Conservation (phyloP, 306 rosid species). For the Acacia crassicarpa region DNA sequence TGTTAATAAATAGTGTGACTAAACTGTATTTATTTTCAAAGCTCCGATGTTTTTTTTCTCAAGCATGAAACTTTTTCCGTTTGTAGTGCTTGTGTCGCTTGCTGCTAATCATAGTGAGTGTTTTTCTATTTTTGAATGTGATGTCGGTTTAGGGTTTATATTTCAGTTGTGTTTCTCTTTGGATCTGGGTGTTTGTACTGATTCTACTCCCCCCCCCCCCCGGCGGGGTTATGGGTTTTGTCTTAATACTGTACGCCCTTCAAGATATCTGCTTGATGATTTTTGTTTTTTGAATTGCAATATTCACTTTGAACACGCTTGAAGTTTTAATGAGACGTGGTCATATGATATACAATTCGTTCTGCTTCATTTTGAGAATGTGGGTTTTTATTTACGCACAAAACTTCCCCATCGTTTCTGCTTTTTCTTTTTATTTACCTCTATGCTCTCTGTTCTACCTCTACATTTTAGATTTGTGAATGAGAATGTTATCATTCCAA, state of each 20-base stretch:
- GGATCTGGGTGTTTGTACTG: constrained; percentile 12
- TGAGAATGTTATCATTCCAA: background rate
- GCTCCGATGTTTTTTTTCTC: background rate
- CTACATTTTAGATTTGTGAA: background rate
- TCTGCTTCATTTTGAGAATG: background rate
- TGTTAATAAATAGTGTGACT: too few species aligned
- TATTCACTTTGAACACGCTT: background rate
- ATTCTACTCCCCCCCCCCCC: background rate
- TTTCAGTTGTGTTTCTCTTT: constrained; percentile 24
- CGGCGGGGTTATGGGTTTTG: background rate
- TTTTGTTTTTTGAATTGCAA: background rate
- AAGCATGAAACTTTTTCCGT: background rate
- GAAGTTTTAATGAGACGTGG: background rate
- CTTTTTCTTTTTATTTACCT: background rate
- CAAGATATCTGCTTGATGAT: background rate
- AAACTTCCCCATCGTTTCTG: background rate
- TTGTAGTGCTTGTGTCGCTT: background rate
- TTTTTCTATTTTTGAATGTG: background rate
- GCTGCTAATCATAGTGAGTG: background rate
- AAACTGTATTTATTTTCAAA: background rate
- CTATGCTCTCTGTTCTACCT: background rate
- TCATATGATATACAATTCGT: background rate
- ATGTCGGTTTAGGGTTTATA: constrained; percentile 41
- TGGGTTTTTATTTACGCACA: background rate
- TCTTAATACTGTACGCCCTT: background rate